These are phyloP conservation scores for Microdochium trichocladiopsis DNA, from an alignment of 2,329 filamentous ascomycete species.

Conservation along the genomic window DNA sequence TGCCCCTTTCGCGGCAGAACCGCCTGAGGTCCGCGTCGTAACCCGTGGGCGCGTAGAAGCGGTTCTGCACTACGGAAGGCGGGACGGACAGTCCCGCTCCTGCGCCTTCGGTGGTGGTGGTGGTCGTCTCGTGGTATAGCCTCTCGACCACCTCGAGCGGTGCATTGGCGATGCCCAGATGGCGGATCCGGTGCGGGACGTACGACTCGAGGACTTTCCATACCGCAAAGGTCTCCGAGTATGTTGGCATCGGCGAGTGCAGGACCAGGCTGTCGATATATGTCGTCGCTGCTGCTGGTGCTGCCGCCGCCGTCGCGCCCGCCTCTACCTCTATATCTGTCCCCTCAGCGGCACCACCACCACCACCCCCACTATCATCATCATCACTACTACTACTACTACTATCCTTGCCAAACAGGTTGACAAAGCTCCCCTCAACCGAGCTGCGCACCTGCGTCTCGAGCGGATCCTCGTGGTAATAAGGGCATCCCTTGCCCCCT, in stretches of 20 bases:
- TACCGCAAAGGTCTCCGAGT: conserved; percentile 48
- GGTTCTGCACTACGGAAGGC: conserved; percentile 65
- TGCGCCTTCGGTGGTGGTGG: conserved; percentile 4
- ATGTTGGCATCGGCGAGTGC: conserved; percentile 46
- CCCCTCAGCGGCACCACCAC: too few relatives aligned
- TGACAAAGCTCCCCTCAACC: conserved; percentile 27
- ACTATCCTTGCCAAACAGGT: background rate
- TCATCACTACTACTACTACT: too few relatives aligned
- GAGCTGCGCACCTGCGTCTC: conserved; percentile 61
- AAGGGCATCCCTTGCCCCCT: conserved; percentile 32
- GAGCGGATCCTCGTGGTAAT: conserved; percentile 50
- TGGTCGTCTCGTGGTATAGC: conserved; percentile 30
- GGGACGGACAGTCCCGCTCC: conserved; percentile 14
- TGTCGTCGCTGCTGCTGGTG: conserved; percentile 19
- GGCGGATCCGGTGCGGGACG: conserved; percentile 55
- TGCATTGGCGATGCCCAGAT: conserved; percentile 73
- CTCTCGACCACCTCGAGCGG: conserved; percentile 46
- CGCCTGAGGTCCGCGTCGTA: conserved; percentile 55
- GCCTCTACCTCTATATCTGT: too few relatives aligned
- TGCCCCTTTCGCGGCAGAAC: conserved; percentile 31
- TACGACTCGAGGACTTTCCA: conserved; percentile 62
- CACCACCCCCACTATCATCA: too few relatives aligned
- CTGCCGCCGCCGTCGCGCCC: background rate
- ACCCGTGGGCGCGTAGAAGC: conserved; percentile 51
- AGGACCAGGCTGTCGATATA: conserved; percentile 72